phyloP scores from a whole-genome alignment of 768 basidiomycete species.

The Boletus pseudopeckii region DNA sequence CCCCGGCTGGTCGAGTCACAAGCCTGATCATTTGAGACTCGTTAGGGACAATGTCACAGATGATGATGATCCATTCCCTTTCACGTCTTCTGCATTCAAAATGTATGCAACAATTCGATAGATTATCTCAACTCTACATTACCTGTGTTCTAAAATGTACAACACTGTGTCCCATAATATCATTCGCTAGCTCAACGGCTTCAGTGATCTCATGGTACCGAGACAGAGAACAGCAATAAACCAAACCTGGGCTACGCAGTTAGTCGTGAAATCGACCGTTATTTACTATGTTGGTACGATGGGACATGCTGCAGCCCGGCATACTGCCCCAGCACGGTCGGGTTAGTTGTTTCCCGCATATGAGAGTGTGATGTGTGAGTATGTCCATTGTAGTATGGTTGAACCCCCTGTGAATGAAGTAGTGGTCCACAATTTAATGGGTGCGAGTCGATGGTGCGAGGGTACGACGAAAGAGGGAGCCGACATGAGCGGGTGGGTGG shows the following conservation, averaged over 20 bases:
- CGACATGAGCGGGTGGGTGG: too few species aligned
- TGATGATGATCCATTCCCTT: slow-evolving; percentile 71
- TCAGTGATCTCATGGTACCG: neutral
- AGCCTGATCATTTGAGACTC: slow-evolving; percentile 1
- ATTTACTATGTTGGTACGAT: slow-evolving; percentile 30
- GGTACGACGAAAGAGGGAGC: slow-evolving; percentile 23
- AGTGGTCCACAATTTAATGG: slow-evolving; percentile 17
- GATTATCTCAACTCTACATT: slow-evolving; percentile 21
- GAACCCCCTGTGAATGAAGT: slow-evolving; percentile 18
- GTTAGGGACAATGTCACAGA: slow-evolving; percentile 40
- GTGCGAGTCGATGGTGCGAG: slow-evolving; percentile 19
- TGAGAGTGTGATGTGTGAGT: slow-evolving; percentile 27
- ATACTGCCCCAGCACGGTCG: slow-evolving; percentile 22
- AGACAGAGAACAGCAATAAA: slow-evolving; percentile 12
- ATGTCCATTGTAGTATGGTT: slow-evolving; percentile 29
- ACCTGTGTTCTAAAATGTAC: slow-evolving; percentile 28
- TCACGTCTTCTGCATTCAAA: slow-evolving; percentile 59
- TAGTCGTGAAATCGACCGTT: neutral
- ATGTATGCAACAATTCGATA: slow-evolving; percentile 80
- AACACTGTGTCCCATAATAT: slow-evolving; percentile 11
- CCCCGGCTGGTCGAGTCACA: neutral
- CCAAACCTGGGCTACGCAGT: neutral
- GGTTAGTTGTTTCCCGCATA: slow-evolving; percentile 21
- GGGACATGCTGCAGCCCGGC: slow-evolving; percentile 27
- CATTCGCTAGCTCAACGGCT: neutral